Conservation (phyloP, 2,329 filamentous ascomycete genomes). For the Knufia petricola region DNA sequence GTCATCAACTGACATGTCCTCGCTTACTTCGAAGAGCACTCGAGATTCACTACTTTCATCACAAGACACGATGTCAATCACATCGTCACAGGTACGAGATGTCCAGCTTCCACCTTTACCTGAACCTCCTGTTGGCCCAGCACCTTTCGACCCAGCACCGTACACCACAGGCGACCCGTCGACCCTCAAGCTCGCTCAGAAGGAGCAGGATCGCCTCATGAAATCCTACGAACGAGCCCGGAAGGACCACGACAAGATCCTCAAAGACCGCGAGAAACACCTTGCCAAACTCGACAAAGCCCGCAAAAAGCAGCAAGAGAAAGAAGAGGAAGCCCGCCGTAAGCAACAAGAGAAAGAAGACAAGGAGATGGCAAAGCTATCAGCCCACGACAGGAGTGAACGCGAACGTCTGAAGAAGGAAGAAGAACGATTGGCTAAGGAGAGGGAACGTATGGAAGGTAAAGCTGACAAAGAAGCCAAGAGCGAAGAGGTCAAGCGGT, state of each 20-base stretch:
- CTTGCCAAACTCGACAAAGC: constrained; percentile 21
- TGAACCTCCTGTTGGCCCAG: constrained; percentile 45
- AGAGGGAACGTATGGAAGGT: constrained; percentile 19
- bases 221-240: constrained; percentile 58
- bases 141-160: constrained; percentile 46
- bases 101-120: constrained; percentile 39
- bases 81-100: constrained; percentile 3
- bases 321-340: constrained; percentile 24
- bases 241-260: constrained; percentile 55
- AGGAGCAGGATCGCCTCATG: constrained; percentile 52
- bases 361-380: background rate
- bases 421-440: constrained; percentile 12
- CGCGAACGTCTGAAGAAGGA: constrained; percentile 22
- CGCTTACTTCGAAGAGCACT: background rate
- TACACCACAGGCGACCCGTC: constrained; percentile 51
- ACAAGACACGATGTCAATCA: constrained; percentile 3
- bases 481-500: constrained; percentile 21
- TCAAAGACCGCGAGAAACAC: constrained; percentile 30
- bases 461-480: background rate
- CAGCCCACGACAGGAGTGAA: constrained; percentile 2
- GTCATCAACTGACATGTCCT: background rate
- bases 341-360: constrained; percentile 33
- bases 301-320: constrained; percentile 29
- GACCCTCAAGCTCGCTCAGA: constrained; percentile 58
- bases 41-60: background rate